A percentile compares a stretch with the other conserved stretches of the same genome.
Conservation (phyloP, 2,329 filamentous ascomycete species). For the Sarocladium oryzae region DNA sequence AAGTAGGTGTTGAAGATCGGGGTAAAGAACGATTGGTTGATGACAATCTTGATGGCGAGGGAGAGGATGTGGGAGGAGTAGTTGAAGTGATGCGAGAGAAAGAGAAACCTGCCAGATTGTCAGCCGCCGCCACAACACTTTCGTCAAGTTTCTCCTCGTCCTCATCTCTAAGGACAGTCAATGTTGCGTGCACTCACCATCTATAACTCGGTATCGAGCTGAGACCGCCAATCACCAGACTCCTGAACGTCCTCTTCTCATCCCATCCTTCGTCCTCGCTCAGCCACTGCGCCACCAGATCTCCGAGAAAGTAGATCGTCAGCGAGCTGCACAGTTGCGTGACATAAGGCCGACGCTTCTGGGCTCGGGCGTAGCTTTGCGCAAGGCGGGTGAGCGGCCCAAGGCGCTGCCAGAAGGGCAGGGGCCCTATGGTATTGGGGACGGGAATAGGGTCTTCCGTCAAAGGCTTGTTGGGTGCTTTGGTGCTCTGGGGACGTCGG, state of each 20-base stretch:
- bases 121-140: too few relatives aligned
- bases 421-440: slow-evolving; percentile 7
- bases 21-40: slow-evolving; percentile 78
- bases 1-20: slow-evolving; percentile 81
- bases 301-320: slow-evolving; percentile 72
- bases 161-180: too few relatives aligned
- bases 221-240: slow-evolving; percentile 62
- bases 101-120: slow-evolving; percentile 58
- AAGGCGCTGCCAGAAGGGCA: slow-evolving; percentile 49
- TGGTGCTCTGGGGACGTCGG: not conserved
- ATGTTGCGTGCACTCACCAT: slow-evolving; percentile 71
- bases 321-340: slow-evolving; percentile 73
- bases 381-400: slow-evolving; percentile 49
- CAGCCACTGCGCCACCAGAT: slow-evolving; percentile 71
- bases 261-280: slow-evolving; percentile 56
- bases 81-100: slow-evolving; percentile 77
- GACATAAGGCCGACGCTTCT: slow-evolving; percentile 65
- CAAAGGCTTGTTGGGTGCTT: not conserved
- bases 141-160: too few relatives aligned
- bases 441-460: slow-evolving; percentile 10
- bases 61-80: slow-evolving; percentile 67
- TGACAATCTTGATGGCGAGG: slow-evolving; percentile 66
- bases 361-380: slow-evolving; percentile 61
- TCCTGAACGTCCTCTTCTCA: slow-evolving; percentile 44
- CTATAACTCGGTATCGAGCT: slow-evolving; percentile 72